Conservation (phyloP, 2,329 filamentous ascomycete genomes). For the Phyllosticta paracitricarpa region DNA sequence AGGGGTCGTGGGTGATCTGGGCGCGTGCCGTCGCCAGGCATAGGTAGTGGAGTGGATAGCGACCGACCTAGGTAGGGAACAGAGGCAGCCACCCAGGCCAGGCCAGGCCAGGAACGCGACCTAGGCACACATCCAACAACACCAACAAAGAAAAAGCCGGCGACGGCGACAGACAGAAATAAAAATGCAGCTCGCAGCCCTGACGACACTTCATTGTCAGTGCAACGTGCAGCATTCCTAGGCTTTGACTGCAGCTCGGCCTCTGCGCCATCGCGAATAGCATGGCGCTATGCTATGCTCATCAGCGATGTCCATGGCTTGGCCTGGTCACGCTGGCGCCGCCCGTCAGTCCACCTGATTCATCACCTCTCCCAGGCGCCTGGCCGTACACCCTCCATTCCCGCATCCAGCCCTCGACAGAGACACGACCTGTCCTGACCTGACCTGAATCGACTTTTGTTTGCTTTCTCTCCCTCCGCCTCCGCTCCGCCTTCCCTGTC, state of each 20-base stretch:
- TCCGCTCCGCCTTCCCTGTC: background rate
- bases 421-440: background rate
- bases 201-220: background rate
- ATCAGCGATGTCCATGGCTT: conserved; percentile 8
- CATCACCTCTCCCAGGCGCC: background rate
- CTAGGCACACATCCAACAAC: too few species aligned
- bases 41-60: too few species aligned
- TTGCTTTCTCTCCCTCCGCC: background rate
- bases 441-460: background rate
- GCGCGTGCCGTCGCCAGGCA: background rate
- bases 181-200: background rate
- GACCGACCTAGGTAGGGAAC: too few species aligned
- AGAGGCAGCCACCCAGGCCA: too few species aligned
- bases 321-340: conserved; percentile 8
- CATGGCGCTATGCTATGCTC: conserved; percentile 3
- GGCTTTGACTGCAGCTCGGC: background rate
- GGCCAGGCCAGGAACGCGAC: background rate
- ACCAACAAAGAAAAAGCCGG: background rate
- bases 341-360: conserved; percentile 8
- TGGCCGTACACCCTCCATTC: background rate
- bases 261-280: conserved; percentile 1
- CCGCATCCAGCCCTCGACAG: background rate
- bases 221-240: background rate
- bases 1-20: background rate
- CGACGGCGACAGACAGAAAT: background rate